phyloP scores from a whole-genome alignment of 176 grass and related monocot species.

The Phoenix roebelenii region DNA sequence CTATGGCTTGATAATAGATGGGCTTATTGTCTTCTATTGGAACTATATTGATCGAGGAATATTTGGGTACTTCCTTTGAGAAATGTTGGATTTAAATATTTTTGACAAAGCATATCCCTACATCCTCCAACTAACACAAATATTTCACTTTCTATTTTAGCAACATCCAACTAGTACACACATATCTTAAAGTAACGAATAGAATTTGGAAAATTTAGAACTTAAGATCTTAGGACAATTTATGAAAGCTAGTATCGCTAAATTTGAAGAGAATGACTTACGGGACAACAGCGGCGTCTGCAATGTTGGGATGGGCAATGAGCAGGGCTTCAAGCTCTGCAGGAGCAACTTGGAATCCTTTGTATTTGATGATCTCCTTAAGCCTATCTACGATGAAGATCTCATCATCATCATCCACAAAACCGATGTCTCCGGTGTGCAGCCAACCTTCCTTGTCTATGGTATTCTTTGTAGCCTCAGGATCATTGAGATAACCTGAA shows the following conservation, averaged over 20 bases:
- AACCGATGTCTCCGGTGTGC: slow-evolving; percentile 67
- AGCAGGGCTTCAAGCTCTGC: slow-evolving; percentile 72
- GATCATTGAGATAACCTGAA: slow-evolving; percentile 62
- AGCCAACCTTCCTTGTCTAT: slow-evolving; percentile 62
- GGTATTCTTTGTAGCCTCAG: slow-evolving; percentile 44
- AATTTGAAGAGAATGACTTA: slow-evolving; percentile 5
- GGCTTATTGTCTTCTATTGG: no score
- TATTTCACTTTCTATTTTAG: no score
- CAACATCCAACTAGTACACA: no score
- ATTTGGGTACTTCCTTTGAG: no score
- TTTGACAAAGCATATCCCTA: no score
- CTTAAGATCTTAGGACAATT: not conserved
- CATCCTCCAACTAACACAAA: no score
- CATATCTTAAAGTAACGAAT: not conserved
- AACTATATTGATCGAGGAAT: no score
- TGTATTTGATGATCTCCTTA: slow-evolving; percentile 84
- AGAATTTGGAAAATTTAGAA: not conserved
- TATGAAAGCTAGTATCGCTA: not conserved
- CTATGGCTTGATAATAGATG: no score
- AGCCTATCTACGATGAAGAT: slow-evolving; percentile 79
- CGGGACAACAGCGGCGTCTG: slow-evolving; percentile 55
- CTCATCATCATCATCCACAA: slow-evolving; percentile 63
- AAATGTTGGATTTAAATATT: no score
- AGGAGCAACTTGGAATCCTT: slow-evolving; percentile 65
- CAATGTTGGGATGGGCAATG: slow-evolving; percentile 50